These are phyloP conservation scores for Stenocarpella maydis DNA, from an alignment of 2,329 filamentous ascomycete genomes.

Conservation along the genomic window DNA sequence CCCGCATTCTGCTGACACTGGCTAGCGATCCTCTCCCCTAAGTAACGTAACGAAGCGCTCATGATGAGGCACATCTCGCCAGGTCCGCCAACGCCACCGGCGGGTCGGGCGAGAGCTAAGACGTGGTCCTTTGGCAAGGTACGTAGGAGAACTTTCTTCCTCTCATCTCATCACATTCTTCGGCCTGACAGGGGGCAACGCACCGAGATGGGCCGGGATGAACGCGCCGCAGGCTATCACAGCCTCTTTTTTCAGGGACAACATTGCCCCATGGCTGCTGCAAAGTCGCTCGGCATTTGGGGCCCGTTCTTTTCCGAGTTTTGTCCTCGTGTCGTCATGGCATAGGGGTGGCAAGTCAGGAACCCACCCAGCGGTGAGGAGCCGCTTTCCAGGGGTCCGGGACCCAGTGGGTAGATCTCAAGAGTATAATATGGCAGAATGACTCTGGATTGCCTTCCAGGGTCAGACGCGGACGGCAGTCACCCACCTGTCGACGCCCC, in stretches of 20 bases:
- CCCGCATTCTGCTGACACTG: conserved; percentile 24
- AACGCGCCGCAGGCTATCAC: neutral
- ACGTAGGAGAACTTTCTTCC: conserved; percentile 17
- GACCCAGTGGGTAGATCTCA: conserved; percentile 30
- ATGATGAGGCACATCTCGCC: conserved; percentile 35
- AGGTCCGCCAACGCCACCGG: conserved; percentile 30
- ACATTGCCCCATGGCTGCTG: neutral
- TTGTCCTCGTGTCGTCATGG: conserved; percentile 19
- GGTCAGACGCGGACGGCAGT: conserved; percentile 33
- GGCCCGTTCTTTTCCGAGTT: conserved; percentile 16
- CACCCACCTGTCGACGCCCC: conserved; percentile 18
- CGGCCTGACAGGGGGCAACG: neutral
- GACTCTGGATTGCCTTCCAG: conserved; percentile 18
- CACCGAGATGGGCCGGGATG: neutral
- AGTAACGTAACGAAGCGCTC: neutral
- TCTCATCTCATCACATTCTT: neutral
- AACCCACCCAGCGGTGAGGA: conserved; percentile 26
- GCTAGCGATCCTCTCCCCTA: neutral
- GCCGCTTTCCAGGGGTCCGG: conserved; percentile 29
- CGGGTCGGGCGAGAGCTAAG: conserved; percentile 29
- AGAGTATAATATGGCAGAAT: conserved; percentile 21
- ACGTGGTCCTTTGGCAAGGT: conserved; percentile 36
- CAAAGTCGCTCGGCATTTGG: neutral
- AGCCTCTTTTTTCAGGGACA: neutral
- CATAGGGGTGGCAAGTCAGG: conserved; percentile 18